These are phyloP conservation scores for Ceratorhiza oryzae-sativae DNA, from an alignment of 1,284 basidiomycete species.

Conservation along the genomic window DNA sequence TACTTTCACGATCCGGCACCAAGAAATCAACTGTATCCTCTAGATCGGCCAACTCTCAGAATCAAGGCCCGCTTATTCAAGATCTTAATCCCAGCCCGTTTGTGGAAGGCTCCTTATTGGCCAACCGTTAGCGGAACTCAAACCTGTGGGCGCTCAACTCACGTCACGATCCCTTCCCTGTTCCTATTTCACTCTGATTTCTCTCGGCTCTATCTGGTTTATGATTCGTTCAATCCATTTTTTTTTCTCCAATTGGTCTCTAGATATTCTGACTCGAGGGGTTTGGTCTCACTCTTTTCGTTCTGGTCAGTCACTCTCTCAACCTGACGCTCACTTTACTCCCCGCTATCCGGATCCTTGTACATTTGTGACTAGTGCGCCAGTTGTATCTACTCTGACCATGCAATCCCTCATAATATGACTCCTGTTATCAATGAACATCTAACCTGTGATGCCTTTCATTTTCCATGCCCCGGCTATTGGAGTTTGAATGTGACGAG, in stretches of 20 bases:
- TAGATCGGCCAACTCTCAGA: conserved; percentile 15
- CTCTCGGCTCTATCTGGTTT: conserved; percentile 6
- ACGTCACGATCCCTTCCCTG: conserved; percentile 30
- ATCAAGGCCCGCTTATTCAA: conserved; percentile 2
- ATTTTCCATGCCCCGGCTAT: too few species aligned
- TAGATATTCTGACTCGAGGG: neutral
- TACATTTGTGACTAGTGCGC: conserved; percentile 13
- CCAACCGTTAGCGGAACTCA: conserved; percentile 25
- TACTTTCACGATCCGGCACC: conserved; percentile 31
- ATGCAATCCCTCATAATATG: conserved; percentile 16
- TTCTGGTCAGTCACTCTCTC: conserved; percentile 15
- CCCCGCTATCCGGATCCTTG: conserved; percentile 30
- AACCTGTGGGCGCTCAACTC: neutral
- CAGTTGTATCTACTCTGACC: conserved; percentile 32
- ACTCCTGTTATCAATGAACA: conserved; percentile 16
- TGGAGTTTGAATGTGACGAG: too few species aligned
- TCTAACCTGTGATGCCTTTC: too few species aligned
- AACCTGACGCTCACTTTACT: conserved; percentile 4
- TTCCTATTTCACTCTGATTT: conserved; percentile 14
- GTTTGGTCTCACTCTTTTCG: neutral
- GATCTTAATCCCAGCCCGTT: conserved; percentile 33
- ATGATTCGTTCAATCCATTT: neutral
- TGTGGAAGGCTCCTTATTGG: conserved; percentile 40
- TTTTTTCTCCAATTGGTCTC: conserved; percentile 10
- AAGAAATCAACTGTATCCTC: conserved; percentile 39